These are phyloP conservation scores for Haplosporangium gracile DNA, from an alignment of 192 early-diverging fungal genomes.

Conservation along the genomic window DNA sequence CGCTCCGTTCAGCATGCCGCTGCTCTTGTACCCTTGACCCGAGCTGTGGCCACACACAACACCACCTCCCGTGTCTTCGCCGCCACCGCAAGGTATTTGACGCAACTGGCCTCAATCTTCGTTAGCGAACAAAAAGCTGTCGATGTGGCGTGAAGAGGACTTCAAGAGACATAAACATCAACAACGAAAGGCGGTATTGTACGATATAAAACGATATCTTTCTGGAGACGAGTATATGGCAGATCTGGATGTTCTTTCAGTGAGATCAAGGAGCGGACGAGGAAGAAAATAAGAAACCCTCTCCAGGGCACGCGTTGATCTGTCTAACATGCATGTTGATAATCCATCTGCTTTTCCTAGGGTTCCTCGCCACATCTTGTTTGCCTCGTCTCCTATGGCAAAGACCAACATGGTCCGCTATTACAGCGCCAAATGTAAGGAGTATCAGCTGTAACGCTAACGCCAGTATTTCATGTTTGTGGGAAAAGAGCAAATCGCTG, in stretches of 20 bases:
- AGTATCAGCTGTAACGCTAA: not conserved
- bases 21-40: constrained; percentile 37
- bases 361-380: constrained; percentile 57
- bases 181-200: too few species aligned
- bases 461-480: too few species aligned
- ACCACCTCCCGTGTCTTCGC: constrained; percentile 54
- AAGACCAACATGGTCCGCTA: constrained; percentile 57
- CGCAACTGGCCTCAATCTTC: not conserved
- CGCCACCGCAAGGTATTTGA: constrained; percentile 39
- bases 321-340: too few species aligned
- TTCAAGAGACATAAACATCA: not conserved
- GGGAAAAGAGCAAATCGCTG: not conserved
- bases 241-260: too few species aligned
- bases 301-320: too few species aligned
- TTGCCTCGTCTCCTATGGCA: constrained; percentile 29
- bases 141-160: too few species aligned
- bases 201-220: too few species aligned
- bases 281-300: too few species aligned
- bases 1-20: constrained; percentile 45
- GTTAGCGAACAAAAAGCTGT: not conserved
- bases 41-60: constrained; percentile 35
- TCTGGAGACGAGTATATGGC: too few species aligned
- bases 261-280: too few species aligned
- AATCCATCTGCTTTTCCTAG: constrained; percentile 2
- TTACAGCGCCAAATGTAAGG: constrained; percentile 67